Percentiles rank a stretch among this genome's conserved stretches.
phyloP scores from a whole-genome alignment of 1,284 basidiomycete genomes.

The Papiliotrema fonsecae region DNA sequence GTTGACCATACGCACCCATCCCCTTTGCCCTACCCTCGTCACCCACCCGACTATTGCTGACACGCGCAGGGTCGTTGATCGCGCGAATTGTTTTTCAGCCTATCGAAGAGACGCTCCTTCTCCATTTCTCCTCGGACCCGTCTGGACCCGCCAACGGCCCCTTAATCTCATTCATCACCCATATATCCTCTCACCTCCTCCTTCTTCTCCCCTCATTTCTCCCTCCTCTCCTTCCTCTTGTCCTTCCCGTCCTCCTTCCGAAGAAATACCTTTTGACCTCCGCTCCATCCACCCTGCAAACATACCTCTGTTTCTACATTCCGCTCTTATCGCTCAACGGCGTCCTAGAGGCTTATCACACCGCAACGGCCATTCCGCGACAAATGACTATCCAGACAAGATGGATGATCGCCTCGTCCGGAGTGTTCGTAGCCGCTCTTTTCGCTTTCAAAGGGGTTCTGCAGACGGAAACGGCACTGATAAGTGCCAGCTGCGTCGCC shows the following conservation, averaged over 20 bases:
- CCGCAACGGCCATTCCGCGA: constrained; percentile 58
- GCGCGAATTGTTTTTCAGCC: constrained; percentile 90
- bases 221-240: constrained; percentile 64
- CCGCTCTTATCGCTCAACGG: constrained; percentile 85
- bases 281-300: constrained; percentile 61
- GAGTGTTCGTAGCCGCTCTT: constrained; percentile 26
- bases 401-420: constrained; percentile 36
- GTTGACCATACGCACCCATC: constrained; percentile 28
- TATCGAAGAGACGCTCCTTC: constrained; percentile 79
- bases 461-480: constrained; percentile 54
- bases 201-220: constrained; percentile 69
- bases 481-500: constrained; percentile 60
- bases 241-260: constrained; percentile 67
- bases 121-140: constrained; percentile 75
- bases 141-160: constrained; percentile 28
- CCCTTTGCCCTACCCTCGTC: background rate
- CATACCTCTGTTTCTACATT: constrained; percentile 74
- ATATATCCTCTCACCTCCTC: constrained; percentile 64
- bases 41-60: background rate
- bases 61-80: constrained; percentile 74
- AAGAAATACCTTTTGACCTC: constrained; percentile 65
- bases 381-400: constrained; percentile 32
- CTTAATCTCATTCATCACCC: constrained; percentile 56
- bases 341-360: constrained; percentile 79
- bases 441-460: background rate